Conservation (phyloP, 108 stramenopile genomes). For the Skeletonema potamos region DNA sequence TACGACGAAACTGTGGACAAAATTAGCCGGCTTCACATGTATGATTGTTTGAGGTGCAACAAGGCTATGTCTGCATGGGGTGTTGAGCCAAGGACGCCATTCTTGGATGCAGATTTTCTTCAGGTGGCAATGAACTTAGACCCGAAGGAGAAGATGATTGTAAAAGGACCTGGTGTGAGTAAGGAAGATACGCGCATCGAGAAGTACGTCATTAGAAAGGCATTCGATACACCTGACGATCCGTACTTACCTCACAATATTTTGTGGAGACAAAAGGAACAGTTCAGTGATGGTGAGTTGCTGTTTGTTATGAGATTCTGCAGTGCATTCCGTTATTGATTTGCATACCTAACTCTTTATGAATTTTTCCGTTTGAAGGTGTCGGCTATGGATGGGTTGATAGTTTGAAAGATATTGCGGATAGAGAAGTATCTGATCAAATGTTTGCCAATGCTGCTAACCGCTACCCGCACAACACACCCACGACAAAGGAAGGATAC, state of each 20-base stretch:
- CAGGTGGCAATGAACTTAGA: constrained; percentile 95
- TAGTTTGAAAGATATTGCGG: constrained; percentile 88
- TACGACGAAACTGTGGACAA: constrained; percentile 97
- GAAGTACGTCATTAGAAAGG: constrained; percentile 96
- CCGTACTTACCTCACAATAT: constrained; percentile 96
- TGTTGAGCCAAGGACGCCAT: constrained; percentile 97
- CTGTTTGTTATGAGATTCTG: not conserved
- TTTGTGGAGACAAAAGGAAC: constrained; percentile 99
- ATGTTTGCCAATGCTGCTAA: constrained; percentile 90
- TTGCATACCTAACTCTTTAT: not conserved
- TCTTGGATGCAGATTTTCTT: constrained; percentile 97
- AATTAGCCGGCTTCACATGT: constrained; percentile 92
- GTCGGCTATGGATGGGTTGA: constrained; percentile 99
- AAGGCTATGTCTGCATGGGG: constrained; percentile 99
- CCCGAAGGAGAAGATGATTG: constrained; percentile 95
- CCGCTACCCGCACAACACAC: constrained; percentile 97
- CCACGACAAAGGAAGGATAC: constrained; percentile 98
- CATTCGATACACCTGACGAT: constrained; percentile 98
- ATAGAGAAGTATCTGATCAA: constrained; percentile 90
- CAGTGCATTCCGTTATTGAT: not conserved
- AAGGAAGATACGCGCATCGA: constrained; percentile 90
- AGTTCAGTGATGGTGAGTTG: constrained; percentile 93
- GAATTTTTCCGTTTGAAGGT: constrained; percentile 39
- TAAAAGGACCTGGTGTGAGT: constrained; percentile 65
- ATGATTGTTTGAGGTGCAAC: constrained; percentile 98